Conservation (phyloP, 768 basidiomycete species). For the Suillus plorans region DNA sequence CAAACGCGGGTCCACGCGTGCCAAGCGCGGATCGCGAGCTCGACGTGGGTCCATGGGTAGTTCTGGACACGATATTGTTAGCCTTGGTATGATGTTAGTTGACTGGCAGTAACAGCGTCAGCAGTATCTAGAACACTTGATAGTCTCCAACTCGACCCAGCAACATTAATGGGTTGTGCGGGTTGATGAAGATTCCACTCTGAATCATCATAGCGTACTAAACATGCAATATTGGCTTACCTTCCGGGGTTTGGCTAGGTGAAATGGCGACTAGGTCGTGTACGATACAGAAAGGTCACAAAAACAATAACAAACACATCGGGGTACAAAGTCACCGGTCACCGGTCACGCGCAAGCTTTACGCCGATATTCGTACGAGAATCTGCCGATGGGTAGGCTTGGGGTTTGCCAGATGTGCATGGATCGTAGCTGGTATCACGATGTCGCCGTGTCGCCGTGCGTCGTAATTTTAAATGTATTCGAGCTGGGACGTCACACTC, state of each 20-base stretch:
- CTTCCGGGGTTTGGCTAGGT: neutral
- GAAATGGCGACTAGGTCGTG: neutral
- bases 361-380: conserved; percentile 5
- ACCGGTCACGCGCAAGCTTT: neutral
- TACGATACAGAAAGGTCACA: neutral
- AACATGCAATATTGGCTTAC: conserved; percentile 21
- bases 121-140: conserved; percentile 91
- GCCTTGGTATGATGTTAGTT: conserved; percentile 15
- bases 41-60: conserved; percentile 72
- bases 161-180: conserved; percentile 30
- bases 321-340: neutral
- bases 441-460: neutral
- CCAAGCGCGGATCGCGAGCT: conserved; percentile 79
- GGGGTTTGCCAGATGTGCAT: neutral
- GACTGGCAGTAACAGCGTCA: conserved; percentile 45
- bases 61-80: conserved; percentile 14
- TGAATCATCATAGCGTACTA: conserved; percentile 67
- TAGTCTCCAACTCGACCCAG: conserved; percentile 76
- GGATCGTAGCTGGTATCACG: neutral
- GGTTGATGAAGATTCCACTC: conserved; percentile 91
- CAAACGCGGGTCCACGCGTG: conserved; percentile 65
- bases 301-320: conserved; percentile 3
- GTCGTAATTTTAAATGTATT: neutral
- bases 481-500: neutral
- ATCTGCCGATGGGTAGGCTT: neutral